Evolutionary conservation across 306 rosid species (phyloP).

Genomic region (Begonia loranthoides): DNA sequence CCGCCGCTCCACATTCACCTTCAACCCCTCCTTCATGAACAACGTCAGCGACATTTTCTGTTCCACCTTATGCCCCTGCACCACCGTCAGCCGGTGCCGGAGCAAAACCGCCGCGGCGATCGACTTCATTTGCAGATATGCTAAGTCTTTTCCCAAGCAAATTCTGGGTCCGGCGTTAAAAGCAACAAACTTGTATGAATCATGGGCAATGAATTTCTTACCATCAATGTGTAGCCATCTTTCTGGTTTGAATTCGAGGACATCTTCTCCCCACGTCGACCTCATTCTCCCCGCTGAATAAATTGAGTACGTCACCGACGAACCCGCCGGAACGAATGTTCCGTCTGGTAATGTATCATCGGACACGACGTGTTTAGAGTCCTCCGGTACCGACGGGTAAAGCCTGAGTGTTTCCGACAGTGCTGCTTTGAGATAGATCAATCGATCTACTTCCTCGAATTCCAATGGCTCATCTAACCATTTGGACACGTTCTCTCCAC

Average conservation of each 20-base stretch:
- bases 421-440: slow-evolving; percentile 63
- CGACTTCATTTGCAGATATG: slow-evolving; percentile 85
- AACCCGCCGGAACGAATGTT: slow-evolving; percentile 70
- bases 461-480: slow-evolving; percentile 59
- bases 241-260: slow-evolving; percentile 67
- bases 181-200: slow-evolving; percentile 65
- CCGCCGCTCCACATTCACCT: slow-evolving; percentile 48
- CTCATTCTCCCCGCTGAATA: slow-evolving; percentile 68
- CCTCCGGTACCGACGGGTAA: slow-evolving; percentile 86
- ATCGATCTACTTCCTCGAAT: slow-evolving; percentile 72
- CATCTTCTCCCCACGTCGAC: slow-evolving; percentile 78
- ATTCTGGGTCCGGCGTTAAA: slow-evolving; percentile 97
- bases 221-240: slow-evolving; percentile 72
- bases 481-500: slow-evolving; percentile 26
- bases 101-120: slow-evolving; percentile 65
- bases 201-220: slow-evolving; percentile 39
- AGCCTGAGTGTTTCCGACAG: slow-evolving; percentile 66
- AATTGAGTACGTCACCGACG: slow-evolving; percentile 72
- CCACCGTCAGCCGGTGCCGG: slow-evolving; percentile 55
- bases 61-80: slow-evolving; percentile 60
- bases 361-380: slow-evolving; percentile 60
- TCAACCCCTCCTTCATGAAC: slow-evolving; percentile 86
- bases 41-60: slow-evolving; percentile 84
- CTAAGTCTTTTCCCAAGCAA: slow-evolving; percentile 82
- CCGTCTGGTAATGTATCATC: slow-evolving; percentile 77